These are phyloP conservation scores for Calonectria hawksworthii DNA, from an alignment of 2,329 filamentous ascomycete species.

Conservation along the genomic window DNA sequence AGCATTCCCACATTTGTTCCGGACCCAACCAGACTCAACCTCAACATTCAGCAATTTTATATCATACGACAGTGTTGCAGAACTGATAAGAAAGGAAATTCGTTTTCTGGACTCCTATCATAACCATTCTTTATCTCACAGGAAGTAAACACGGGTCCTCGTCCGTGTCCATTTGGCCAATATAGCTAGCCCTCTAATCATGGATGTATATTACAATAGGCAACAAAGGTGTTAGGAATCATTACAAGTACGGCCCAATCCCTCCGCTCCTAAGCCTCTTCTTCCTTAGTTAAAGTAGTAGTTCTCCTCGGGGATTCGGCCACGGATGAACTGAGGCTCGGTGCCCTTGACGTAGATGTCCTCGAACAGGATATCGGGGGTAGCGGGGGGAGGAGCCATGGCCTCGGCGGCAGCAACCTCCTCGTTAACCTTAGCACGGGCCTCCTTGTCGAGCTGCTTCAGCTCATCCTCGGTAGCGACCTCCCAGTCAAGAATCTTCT, in stretches of 20 bases:
- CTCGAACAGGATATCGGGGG: conserved; percentile 89
- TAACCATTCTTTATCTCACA: conserved; percentile 42
- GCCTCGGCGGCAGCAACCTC: conserved; percentile 93
- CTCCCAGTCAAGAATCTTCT: conserved; percentile 97
- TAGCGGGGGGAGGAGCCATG: conserved; percentile 86
- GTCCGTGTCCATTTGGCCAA: conserved; percentile 42
- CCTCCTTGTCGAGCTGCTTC: conserved; percentile 96
- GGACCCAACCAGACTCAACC: not conserved
- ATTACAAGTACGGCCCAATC: conserved; percentile 46
- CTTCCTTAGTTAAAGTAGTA: conserved; percentile 82
- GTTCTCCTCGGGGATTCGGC: conserved; percentile 83
- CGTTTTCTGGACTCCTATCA: not conserved
- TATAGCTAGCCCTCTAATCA: conserved; percentile 43
- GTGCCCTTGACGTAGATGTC: conserved; percentile 45
- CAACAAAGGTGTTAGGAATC: conserved; percentile 47
- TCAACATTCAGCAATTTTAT: not conserved
- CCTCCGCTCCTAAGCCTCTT: conserved; percentile 4
- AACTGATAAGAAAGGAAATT: not conserved
- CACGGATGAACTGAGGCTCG: conserved; percentile 47
- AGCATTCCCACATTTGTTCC: conserved; percentile 9
- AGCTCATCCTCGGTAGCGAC: conserved; percentile 94
- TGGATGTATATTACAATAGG: conserved; percentile 51
- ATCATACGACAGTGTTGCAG: not conserved
- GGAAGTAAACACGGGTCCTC: conserved; percentile 35
- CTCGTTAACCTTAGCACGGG: conserved; percentile 84